Evolutionary conservation across 108 stramenopile species (phyloP).

Genomic region (Cyclotella baltica): DNA sequence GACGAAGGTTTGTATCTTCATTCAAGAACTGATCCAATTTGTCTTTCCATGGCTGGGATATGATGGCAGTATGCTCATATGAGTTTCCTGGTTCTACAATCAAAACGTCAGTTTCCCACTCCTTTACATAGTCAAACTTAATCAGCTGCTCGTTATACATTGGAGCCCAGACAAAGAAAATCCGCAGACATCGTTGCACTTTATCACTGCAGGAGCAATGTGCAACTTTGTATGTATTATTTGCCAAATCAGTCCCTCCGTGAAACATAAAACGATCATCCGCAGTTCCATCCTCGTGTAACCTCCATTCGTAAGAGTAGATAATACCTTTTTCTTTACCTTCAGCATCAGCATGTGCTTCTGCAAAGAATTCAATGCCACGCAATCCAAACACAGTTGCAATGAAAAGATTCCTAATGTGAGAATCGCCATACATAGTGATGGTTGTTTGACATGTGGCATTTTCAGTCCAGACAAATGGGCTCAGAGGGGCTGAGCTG

Average conservation of each 20-base stretch:
- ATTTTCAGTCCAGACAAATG: conserved; percentile 35
- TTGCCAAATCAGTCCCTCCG: neutral
- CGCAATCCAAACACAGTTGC: conserved; percentile 46
- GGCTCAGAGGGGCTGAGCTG: conserved; percentile 30
- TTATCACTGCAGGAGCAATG: conserved; percentile 23
- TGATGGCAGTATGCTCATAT: conserved; percentile 3
- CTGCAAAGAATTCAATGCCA: conserved; percentile 27
- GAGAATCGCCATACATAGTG: conserved; percentile 45
- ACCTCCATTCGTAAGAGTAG: conserved; percentile 35
- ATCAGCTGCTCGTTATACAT: conserved; percentile 28
- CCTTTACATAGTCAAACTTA: conserved; percentile 15
- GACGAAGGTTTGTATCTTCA: conserved; percentile 10
- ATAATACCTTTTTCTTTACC: conserved; percentile 25
- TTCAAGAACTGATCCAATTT: conserved; percentile 13
- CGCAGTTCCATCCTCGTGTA: conserved; percentile 24
- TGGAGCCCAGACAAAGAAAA: conserved; percentile 47
- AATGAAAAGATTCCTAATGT: conserved; percentile 45
- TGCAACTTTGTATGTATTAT: conserved; percentile 13
- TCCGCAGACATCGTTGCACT: conserved; percentile 24
- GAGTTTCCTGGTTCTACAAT: conserved; percentile 47
- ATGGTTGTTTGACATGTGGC: conserved; percentile 38
- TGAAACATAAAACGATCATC: conserved; percentile 21
- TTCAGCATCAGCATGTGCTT: conserved; percentile 26
- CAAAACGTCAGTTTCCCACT: conserved; percentile 21
- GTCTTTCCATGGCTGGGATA: conserved; percentile 21